phyloP scores from a whole-genome alignment of 73 alveolate genomes.

The Paramecium bursaria region DNA sequence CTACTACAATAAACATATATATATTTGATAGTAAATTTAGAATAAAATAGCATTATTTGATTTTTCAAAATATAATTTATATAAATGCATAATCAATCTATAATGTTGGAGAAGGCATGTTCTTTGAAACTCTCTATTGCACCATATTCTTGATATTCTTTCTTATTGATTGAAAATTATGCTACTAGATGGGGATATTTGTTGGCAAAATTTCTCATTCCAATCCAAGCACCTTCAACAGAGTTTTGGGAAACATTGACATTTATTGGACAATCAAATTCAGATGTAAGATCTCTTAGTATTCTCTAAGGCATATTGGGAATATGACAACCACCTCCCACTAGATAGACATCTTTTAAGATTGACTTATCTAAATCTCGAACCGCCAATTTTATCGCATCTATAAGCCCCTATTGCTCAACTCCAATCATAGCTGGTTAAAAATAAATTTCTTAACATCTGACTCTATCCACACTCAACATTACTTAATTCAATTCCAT shows the following conservation, averaged over 20 bases:
- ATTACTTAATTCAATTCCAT: slow-evolving; percentile 9
- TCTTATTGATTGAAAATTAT: slow-evolving; percentile 22
- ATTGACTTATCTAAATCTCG: slow-evolving; percentile 33
- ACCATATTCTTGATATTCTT: slow-evolving; percentile 38
- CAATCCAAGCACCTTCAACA: slow-evolving; percentile 38
- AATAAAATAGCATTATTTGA: too few species aligned
- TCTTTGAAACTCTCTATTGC: slow-evolving; percentile 32
- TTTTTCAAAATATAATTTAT: too few species aligned
- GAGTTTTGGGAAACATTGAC: slow-evolving; percentile 1
- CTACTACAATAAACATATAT: too few species aligned
- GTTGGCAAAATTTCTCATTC: slow-evolving; percentile 41
- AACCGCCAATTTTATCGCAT: slow-evolving; percentile 38
- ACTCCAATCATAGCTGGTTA: slow-evolving; percentile 34
- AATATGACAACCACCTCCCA: slow-evolving; percentile 35
- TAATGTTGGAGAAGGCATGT: slow-evolving; percentile 51
- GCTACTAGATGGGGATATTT: not conserved
- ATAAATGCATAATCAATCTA: slow-evolving; percentile 9
- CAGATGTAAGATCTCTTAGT: slow-evolving; percentile 11
- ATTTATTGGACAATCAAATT: slow-evolving; percentile 32
- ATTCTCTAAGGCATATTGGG: not conserved
- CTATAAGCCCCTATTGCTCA: slow-evolving; percentile 43
- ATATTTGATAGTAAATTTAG: too few species aligned
- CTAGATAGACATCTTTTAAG: not conserved
- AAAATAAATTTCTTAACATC: slow-evolving; percentile 54
- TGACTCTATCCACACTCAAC: slow-evolving; percentile 46